These are phyloP conservation scores for Trichoderma asperellum DNA, from an alignment of 2,329 filamentous ascomycete species.

Conservation along the genomic window DNA sequence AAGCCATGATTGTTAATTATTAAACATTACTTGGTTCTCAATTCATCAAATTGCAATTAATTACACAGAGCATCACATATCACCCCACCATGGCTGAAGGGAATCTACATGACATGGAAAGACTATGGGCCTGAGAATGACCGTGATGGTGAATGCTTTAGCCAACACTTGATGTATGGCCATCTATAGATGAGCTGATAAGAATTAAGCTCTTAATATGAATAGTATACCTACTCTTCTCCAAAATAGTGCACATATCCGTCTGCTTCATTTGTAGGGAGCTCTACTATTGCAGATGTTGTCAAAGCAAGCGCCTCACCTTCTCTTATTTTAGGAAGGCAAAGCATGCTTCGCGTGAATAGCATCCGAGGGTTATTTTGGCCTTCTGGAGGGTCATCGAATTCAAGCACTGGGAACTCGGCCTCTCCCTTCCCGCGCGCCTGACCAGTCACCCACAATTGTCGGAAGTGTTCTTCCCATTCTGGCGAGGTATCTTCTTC, in stretches of 20 bases:
- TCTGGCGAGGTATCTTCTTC: not conserved
- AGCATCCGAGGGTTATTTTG: not conserved
- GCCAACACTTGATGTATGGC: not conserved
- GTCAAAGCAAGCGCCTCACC: constrained; percentile 15
- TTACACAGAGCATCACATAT: no score
- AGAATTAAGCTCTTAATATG: no score
- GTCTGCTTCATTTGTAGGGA: not conserved
- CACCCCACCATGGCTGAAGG: no score
- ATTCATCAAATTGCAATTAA: no score
- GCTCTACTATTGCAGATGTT: constrained; percentile 16
- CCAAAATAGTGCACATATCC: constrained; percentile 13
- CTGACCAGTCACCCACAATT: not conserved
- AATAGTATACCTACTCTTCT: not conserved
- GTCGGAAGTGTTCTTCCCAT: not conserved
- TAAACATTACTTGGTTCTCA: no score
- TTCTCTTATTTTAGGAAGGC: not conserved
- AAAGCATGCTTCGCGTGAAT: constrained; percentile 7
- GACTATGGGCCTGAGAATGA: not conserved
- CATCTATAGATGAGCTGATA: not conserved
- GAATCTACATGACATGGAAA: not conserved
- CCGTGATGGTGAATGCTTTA: not conserved
- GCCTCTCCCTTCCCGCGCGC: constrained; percentile 16
- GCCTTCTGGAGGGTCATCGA: constrained; percentile 3
- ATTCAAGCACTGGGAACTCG: constrained; percentile 9
- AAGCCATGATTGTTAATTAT: no score